phyloP scores from a whole-genome alignment of 345 rosid genomes.

The Rhodomyrtus tomentosa region DNA sequence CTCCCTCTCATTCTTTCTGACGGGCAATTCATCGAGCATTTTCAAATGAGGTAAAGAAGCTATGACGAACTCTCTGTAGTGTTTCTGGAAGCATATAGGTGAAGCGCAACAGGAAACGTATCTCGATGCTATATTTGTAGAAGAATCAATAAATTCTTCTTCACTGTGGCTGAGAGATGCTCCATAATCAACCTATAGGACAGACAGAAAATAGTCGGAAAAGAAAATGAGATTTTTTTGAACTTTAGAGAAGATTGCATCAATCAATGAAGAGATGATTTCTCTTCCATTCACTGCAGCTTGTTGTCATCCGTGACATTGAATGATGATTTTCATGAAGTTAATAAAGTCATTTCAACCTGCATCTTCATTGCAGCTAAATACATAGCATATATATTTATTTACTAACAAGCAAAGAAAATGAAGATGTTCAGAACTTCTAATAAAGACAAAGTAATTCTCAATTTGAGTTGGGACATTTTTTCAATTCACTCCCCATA shows the following conservation, averaged over 20 bases:
- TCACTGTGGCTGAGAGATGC: conserved; percentile 12
- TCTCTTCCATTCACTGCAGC: neutral
- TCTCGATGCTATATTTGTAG: conserved; percentile 34
- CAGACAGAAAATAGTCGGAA: neutral
- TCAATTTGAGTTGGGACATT: neutral
- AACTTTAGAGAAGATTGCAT: neutral
- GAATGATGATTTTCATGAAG: neutral
- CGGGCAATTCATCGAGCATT: conserved; percentile 59
- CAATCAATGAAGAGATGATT: neutral
- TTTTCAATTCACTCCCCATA: neutral
- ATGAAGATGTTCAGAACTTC: neutral
- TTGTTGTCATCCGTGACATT: neutral
- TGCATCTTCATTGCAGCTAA: neutral
- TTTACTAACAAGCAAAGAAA: neutral
- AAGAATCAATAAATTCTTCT: conserved; percentile 25
- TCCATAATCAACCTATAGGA: conserved; percentile 34
- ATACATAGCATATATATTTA: neutral
- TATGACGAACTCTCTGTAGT: conserved; percentile 80
- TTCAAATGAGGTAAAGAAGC: conserved; percentile 66
- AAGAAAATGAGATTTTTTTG: neutral
- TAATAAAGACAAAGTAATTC: neutral
- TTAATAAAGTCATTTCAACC: neutral
- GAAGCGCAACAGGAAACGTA: conserved; percentile 57
- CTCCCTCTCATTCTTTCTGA: conserved; percentile 62
- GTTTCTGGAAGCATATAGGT: conserved; percentile 79